Conservation (phyloP, 2,329 filamentous ascomycete species). For the Kalmusia sp. region DNA sequence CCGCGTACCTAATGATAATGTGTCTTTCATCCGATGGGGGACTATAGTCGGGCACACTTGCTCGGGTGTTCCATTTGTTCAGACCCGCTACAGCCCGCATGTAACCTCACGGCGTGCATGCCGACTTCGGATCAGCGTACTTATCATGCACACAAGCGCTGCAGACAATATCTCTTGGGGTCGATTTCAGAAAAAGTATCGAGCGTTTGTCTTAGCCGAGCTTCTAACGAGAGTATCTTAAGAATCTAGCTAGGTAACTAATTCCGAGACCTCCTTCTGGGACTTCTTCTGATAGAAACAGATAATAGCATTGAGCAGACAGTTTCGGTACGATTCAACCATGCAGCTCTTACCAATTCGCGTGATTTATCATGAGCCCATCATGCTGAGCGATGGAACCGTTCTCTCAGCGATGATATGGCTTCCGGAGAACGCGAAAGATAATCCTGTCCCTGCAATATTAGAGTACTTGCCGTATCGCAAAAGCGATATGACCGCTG, state of each 20-base stretch:
- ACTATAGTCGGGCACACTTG: too few relatives aligned
- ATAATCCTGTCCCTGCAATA: slow-evolving; percentile 2
- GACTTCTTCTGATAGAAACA: too few relatives aligned
- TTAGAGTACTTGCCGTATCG: slow-evolving; percentile 6
- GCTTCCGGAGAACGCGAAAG: slow-evolving; percentile 3
- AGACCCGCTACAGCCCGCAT: neutral
- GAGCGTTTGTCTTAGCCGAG: too few relatives aligned
- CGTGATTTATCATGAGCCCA: slow-evolving; percentile 7
- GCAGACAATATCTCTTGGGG: neutral
- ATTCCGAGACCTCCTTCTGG: too few relatives aligned
- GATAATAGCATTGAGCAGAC: neutral
- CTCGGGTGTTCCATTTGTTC: neutral
- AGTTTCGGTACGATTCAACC: neutral
- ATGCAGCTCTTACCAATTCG: slow-evolving; percentile 8
- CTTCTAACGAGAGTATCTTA: too few relatives aligned
- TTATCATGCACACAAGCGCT: neutral
- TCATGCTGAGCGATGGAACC: slow-evolving; percentile 3
- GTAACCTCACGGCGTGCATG: neutral
- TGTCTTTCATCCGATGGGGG: slow-evolving; percentile 1
- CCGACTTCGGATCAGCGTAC: neutral
- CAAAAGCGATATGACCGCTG: slow-evolving; percentile 7
- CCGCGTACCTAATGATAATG: neutral
- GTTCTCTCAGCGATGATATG: slow-evolving; percentile 6
- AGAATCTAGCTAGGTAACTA: too few relatives aligned
- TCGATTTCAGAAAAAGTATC: neutral